These are phyloP conservation scores for Leccinum fibrillosum DNA, from an alignment of 768 basidiomycete species.

Conservation along the genomic window DNA sequence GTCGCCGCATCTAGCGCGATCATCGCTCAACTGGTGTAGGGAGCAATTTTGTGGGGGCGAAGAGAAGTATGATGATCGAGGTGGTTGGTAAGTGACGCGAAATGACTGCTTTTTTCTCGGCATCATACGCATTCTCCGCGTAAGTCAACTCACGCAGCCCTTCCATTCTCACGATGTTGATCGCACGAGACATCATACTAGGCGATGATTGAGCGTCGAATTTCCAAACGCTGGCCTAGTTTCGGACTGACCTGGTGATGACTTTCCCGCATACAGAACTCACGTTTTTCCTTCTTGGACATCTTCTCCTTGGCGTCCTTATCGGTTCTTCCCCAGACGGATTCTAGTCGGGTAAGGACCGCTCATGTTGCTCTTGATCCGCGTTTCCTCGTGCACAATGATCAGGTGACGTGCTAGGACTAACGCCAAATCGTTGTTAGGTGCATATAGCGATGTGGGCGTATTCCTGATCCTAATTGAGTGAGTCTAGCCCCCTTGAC, in stretches of 20 bases:
- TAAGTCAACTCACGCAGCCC: constrained; percentile 46
- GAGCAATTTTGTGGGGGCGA: constrained; percentile 84
- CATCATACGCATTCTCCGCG: not conserved
- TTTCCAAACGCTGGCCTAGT: constrained; percentile 11
- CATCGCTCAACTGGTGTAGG: constrained; percentile 85
- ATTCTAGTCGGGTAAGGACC: too few relatives aligned
- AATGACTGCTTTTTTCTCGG: not conserved
- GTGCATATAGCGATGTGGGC: constrained; percentile 92
- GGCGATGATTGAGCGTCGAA: constrained; percentile 22
- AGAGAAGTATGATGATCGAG: constrained; percentile 98
- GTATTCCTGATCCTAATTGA: constrained; percentile 89
- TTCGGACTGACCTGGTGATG: constrained; percentile 8
- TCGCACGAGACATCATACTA: constrained; percentile 54
- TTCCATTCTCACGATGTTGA: constrained; percentile 83
- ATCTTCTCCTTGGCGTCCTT: constrained; percentile 75
- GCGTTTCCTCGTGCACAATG: not conserved
- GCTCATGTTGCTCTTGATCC: constrained; percentile 3
- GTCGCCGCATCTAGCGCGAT: constrained; percentile 48
- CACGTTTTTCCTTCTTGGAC: constrained; percentile 84
- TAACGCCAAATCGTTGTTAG: constrained; percentile 29
- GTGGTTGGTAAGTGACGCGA: constrained; percentile 74
- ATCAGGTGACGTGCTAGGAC: not conserved
- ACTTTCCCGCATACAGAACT: constrained; percentile 29
- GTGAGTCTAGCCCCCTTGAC: constrained; percentile 35
- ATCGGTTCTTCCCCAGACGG: constrained; percentile 80